A percentile compares a stretch with the other conserved stretches of the same genome.
phyloP scores from a whole-genome alignment of 768 basidiomycete species.

The Boletus sp. region DNA sequence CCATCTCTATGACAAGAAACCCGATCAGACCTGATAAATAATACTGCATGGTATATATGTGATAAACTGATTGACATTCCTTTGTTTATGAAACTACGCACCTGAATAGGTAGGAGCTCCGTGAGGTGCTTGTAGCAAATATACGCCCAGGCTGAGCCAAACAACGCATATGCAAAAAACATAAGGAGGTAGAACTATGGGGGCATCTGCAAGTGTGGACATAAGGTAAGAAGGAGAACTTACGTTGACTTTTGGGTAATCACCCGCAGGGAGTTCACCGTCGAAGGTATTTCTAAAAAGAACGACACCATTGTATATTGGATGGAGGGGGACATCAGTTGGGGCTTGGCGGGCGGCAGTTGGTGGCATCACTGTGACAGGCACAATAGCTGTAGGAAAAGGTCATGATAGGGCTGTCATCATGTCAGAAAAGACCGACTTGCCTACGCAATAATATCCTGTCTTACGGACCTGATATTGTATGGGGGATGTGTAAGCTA shows the following conservation, averaged over 20 bases:
- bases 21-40: slow-evolving; percentile 88
- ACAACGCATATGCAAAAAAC: slow-evolving; percentile 69
- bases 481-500: slow-evolving; percentile 67
- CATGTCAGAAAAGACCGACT: slow-evolving; percentile 31
- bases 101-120: slow-evolving; percentile 88
- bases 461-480: slow-evolving; percentile 81
- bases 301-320: slow-evolving; percentile 74
- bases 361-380: slow-evolving; percentile 70
- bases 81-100: slow-evolving; percentile 29
- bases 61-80: slow-evolving; percentile 1
- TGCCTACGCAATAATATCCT: slow-evolving; percentile 95
- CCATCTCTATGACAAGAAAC: slow-evolving; percentile 90
- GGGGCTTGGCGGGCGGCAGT: slow-evolving; percentile 33
- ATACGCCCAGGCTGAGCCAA: slow-evolving; percentile 77
- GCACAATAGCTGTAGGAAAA: slow-evolving; percentile 64
- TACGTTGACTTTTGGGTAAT: slow-evolving; percentile 97
- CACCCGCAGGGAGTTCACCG: slow-evolving; percentile 85
- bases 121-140: slow-evolving; percentile 76
- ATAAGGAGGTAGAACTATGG: slow-evolving; percentile 82
- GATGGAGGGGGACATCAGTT: slow-evolving; percentile 62
- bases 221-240: slow-evolving; percentile 28
- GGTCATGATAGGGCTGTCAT: background rate
- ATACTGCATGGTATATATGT: slow-evolving; percentile 45
- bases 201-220: background rate
- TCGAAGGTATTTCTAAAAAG: slow-evolving; percentile 86